Evolutionary conservation across 1,284 basidiomycete species (phyloP), one percentile per base, ranked within the genome.

Genomic region (Schizophyllum commune): DNA sequence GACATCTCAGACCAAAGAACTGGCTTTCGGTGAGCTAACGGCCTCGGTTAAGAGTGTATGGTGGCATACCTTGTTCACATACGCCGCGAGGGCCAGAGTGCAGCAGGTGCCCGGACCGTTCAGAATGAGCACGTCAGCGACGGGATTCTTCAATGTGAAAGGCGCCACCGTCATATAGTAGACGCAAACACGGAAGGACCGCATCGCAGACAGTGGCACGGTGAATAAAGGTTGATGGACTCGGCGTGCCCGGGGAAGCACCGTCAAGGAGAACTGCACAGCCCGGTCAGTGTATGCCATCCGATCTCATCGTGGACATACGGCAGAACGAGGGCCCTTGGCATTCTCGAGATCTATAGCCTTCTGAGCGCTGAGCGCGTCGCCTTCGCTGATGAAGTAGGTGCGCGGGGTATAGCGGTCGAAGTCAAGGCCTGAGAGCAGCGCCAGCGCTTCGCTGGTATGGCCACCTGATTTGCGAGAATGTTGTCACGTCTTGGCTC

Each of bases 81-180:
- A 91, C 13, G 86, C 80, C 0, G 91, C 85, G 5, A 83, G 63
- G 59, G 89, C 92, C 17, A 99, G 79, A 1, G 91, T 79, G 34
- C 96, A 86, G 70, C 93, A 96, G 2, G 96, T 98, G 8, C 96
- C 97, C 0, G 97, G 97, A 5, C 97, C 97, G 72, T 99, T 99
- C 54, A 99, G 74, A 59, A 99, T 74, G 27, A 99, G 76, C 22
- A 94, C 77, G 63, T 98, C 94, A 13, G 87, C 84, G 68, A 86
- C 88, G 1, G 77, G 73, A 17, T 68, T 62, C 13, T 69, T 65
- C 34, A 64, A 66, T 32, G 80, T 47, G 4, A 83, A 62, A 4
- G 86, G 84, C 11, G 72, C 61, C 56, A 88, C 51, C n/a, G 83
- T 81, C 64, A 89, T 65, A 67, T 83, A 72, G 72, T 82, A 82